Conservation (phyloP, 192 early-diverging fungal genomes). For the Gryganskiella cystojenkinii region DNA sequence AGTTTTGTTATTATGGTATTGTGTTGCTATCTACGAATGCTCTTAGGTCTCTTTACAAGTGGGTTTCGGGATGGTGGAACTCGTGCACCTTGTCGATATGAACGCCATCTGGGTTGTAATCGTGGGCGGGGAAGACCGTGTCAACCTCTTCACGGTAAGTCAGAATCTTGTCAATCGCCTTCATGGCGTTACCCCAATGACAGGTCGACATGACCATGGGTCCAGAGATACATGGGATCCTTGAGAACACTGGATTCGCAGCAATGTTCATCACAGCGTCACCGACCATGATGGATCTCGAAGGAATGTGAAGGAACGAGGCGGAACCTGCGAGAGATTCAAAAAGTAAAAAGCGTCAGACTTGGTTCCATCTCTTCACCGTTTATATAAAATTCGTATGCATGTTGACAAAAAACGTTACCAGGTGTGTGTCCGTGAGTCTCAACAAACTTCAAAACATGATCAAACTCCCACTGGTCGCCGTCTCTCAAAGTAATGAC, state of each 20-base stretch:
- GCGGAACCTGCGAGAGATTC: conserved; percentile 40
- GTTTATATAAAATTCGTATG: too few relatives aligned
- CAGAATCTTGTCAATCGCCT: conserved; percentile 44
- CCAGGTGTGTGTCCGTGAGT: conserved; percentile 51
- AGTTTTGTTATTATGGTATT: too few relatives aligned
- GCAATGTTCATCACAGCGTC: conserved; percentile 53
- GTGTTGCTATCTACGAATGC: background rate
- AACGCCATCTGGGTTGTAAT: conserved; percentile 38
- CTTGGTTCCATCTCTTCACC: background rate
- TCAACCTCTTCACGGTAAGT: conserved; percentile 34
- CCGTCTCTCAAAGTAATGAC: conserved; percentile 33
- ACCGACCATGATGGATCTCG: conserved; percentile 45
- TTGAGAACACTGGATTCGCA: conserved; percentile 28
- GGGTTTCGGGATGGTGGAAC: conserved; percentile 16
- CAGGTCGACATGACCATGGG: conserved; percentile 36
- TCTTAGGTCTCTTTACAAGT: background rate
- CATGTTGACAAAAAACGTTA: too few relatives aligned
- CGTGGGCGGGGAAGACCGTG: conserved; percentile 52
- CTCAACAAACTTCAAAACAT: conserved; percentile 47
- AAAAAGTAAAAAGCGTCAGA: background rate
- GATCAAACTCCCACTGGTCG: conserved; percentile 50
- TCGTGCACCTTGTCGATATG: conserved; percentile 48
- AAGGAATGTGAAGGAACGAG: conserved; percentile 50
- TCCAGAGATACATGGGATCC: conserved; percentile 28
- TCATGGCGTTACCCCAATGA: conserved; percentile 35